Conservation (phyloP, 495 filamentous ascomycete species). For the Extremus antarcticus region DNA sequence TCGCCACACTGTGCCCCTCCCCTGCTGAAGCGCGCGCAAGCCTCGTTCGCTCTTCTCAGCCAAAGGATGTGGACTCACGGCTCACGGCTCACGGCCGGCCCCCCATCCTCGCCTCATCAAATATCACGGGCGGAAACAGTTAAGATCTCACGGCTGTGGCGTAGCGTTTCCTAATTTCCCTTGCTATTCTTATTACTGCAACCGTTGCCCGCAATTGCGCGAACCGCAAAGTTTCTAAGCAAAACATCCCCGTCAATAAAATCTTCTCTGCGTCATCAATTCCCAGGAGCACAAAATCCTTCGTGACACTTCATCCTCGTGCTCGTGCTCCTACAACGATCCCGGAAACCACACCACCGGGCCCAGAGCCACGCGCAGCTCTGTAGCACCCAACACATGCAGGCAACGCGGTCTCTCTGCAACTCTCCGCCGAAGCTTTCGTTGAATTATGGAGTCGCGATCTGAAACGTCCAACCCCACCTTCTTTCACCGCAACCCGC, state of each 20-base stretch:
- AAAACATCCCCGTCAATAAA: too few species aligned
- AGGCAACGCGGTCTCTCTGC: background rate
- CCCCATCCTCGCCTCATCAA: background rate
- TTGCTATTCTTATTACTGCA: too few species aligned
- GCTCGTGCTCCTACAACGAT: background rate
- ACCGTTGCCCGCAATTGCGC: too few species aligned
- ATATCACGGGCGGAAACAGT: background rate
- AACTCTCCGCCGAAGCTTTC: background rate
- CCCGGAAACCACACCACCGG: background rate
- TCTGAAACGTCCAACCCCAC: background rate
- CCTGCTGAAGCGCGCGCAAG: too few species aligned
- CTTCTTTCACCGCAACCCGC: background rate
- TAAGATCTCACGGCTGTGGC: background rate
- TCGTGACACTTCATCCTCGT: background rate
- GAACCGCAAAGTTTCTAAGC: too few species aligned
- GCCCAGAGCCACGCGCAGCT: too few species aligned
- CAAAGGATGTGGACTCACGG: background rate
- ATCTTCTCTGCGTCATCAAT: too few species aligned
- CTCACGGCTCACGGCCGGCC: background rate
- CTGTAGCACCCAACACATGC: too few species aligned
- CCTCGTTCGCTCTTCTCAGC: too few species aligned
- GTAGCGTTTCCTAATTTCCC: too few species aligned
- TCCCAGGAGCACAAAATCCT: background rate
- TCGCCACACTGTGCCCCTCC: too few species aligned
- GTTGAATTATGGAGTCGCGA: background rate